Percentiles rank a stretch among this genome's conserved stretches.
Evolutionary conservation across 441 rosid genomes (phyloP).

Genomic region (Corymbia citriodora): DNA sequence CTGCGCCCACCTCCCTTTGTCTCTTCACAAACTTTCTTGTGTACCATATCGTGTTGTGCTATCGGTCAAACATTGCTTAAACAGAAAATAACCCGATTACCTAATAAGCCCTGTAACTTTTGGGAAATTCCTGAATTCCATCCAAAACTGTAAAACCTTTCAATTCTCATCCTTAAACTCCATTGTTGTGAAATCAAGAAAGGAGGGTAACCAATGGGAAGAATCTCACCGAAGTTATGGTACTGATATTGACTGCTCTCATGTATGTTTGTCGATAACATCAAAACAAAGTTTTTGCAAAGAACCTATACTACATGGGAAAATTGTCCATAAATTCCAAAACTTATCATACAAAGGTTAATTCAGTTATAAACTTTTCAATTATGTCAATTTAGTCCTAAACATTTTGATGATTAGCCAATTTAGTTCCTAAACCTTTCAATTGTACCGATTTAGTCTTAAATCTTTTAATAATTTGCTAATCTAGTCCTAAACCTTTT

Average conservation of each 20-base stretch:
- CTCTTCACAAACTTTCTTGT: background rate
- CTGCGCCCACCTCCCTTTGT: background rate
- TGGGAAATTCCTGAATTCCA: background rate
- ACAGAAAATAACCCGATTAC: background rate
- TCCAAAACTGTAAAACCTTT: background rate
- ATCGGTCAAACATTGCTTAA: background rate
- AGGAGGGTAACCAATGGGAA: background rate
- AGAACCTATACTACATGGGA: too few species aligned
- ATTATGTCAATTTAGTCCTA: too few species aligned
- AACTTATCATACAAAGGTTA: fast-evolving
- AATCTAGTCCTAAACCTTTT: background rate
- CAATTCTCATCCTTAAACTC: background rate
- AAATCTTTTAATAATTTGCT: too few species aligned
- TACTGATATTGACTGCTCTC: background rate
- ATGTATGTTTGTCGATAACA: background rate
- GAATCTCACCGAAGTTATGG: background rate
- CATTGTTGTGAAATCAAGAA: background rate
- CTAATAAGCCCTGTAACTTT: background rate
- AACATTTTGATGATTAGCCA: too few species aligned
- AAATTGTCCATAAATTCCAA: background rate
- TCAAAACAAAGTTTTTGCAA: background rate
- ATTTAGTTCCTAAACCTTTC: background rate
- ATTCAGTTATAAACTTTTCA: fast-evolving
- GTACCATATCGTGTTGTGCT: background rate
- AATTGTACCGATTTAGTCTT: fast-evolving